Evolutionary conservation across 2,329 filamentous ascomycete species (phyloP).

Genomic region (Fusarium caatingaense): DNA sequence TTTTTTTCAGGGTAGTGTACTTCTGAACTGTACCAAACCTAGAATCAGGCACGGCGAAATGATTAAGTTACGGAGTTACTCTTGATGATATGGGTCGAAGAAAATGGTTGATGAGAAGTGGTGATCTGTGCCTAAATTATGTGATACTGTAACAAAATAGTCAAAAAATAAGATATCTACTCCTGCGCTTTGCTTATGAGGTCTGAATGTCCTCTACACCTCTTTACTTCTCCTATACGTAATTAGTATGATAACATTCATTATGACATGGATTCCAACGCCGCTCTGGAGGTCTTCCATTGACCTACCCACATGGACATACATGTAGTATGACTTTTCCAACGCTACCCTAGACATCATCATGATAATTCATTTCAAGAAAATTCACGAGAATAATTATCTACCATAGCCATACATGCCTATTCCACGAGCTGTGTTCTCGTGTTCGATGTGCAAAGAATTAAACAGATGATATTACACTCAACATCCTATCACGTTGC

Average conservation of each 20-base stretch:
- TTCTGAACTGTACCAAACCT: constrained; percentile 49
- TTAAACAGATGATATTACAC: neutral
- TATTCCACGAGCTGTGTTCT: neutral
- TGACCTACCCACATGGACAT: neutral
- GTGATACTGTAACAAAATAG: constrained; percentile 17
- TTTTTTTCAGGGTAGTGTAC: constrained; percentile 44
- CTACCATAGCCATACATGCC: neutral
- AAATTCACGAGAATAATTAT: neutral
- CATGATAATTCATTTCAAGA: neutral
- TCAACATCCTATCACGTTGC: neutral
- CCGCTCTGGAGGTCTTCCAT: neutral
- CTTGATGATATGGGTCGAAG: constrained; percentile 16
- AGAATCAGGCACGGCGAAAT: constrained; percentile 48
- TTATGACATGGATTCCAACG: neutral
- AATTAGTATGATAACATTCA: neutral
- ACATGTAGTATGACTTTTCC: neutral
- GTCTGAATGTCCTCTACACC: neutral
- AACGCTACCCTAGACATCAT: neutral
- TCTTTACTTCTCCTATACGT: neutral
- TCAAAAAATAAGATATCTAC: constrained; percentile 4
- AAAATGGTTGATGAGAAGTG: constrained; percentile 26
- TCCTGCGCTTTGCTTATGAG: neutral
- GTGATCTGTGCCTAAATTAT: constrained; percentile 16
- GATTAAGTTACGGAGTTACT: constrained; percentile 44
- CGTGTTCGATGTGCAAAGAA: neutral